These are phyloP conservation scores for Madurella fahalii DNA, from an alignment of 2,329 filamentous ascomycete genomes.

Conservation along the genomic window DNA sequence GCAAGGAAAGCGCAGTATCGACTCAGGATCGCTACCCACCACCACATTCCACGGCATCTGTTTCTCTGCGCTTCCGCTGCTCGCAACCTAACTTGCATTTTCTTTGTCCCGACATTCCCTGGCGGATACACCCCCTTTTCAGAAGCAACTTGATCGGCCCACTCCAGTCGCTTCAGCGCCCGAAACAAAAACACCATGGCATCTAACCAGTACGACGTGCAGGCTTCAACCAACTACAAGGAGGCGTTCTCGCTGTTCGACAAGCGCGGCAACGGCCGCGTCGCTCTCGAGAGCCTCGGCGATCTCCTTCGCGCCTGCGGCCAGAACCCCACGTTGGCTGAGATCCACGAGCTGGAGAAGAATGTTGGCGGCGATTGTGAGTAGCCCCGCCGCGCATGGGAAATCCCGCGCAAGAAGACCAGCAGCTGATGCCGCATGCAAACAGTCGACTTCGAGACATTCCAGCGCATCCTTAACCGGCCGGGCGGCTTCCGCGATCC, in stretches of 20 bases:
- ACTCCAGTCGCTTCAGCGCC: background rate
- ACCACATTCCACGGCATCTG: background rate
- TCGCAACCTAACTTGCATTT: slow-evolving; percentile 1
- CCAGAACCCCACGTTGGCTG: slow-evolving; percentile 91
- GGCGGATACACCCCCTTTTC: too few relatives aligned
- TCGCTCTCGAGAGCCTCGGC: slow-evolving; percentile 78
- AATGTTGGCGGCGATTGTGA: slow-evolving; percentile 85
- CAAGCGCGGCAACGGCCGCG: slow-evolving; percentile 95
- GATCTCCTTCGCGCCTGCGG: slow-evolving; percentile 95
- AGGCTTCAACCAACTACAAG: slow-evolving; percentile 97
- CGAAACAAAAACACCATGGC: slow-evolving; percentile 35
- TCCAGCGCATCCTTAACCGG: slow-evolving; percentile 93
- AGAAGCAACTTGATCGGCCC: background rate
- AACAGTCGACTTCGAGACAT: slow-evolving; percentile 94
- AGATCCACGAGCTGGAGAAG: slow-evolving; percentile 91
- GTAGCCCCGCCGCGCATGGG: slow-evolving; percentile 38
- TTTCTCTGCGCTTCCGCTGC: too few relatives aligned
- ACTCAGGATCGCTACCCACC: background rate
- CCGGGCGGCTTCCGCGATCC: slow-evolving; percentile 97
- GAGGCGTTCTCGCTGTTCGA: slow-evolving; percentile 99
- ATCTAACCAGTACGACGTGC: slow-evolving; percentile 51
- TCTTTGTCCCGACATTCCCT: too few relatives aligned
- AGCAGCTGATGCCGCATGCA: slow-evolving; percentile 5
- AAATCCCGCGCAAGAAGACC: background rate
- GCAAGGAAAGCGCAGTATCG: background rate